Evolutionary conservation across 495 filamentous ascomycete species (phyloP), one percentile per base, ranked within the genome.

Genomic region (Lasiosphaeris hirsuta): DNA sequence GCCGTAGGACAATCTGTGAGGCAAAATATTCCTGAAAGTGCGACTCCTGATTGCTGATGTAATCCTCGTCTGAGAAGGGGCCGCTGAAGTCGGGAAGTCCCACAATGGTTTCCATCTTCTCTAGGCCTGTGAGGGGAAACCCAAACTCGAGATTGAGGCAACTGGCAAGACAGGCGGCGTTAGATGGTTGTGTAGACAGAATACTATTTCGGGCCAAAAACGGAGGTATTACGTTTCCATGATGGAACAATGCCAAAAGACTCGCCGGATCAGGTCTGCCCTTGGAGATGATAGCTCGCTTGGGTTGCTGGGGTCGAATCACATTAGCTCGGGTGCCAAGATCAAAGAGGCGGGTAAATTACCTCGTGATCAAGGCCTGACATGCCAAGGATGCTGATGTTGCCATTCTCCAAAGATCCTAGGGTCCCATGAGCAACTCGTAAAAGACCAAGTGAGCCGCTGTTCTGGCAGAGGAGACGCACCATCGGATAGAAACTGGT

Each of bases 401-500:
- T 11, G 72, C 72, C 70, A 80, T 75, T 39, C 80, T 72, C 83
- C 83, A 84, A 51, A 84, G 82, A 39, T 83, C 82, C 80, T 84
- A 56, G 10, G 53, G 13, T 6, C n/a, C n/a, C 6, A 57, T 64
- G 11, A 70, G 63, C 51, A 52, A 49, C 10, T 3, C 11, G 23
- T 30, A 4, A 14, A 11, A 18, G 13, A 5, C 11, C 10, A 11
- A 34, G 15, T 5, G 10, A 13, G 5, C 6, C 13, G 45, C 14
- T 7, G 18, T 19, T 23, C 5, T n/a, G 34, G 4, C 15, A 18
- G 11, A 17, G 38, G 33, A 14, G 3, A 68, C 68, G 51, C 67
- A 82, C 81, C 63, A 78, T 62, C 51, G 80, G 75, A 55, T 76
- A 69, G 54, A 71, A 80, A 51, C 77, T 81, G 9, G 72, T 69